Base-by-base conservation (phyloP, 148 eudicot species). In the Rhododendron ferrugineum region DNA sequence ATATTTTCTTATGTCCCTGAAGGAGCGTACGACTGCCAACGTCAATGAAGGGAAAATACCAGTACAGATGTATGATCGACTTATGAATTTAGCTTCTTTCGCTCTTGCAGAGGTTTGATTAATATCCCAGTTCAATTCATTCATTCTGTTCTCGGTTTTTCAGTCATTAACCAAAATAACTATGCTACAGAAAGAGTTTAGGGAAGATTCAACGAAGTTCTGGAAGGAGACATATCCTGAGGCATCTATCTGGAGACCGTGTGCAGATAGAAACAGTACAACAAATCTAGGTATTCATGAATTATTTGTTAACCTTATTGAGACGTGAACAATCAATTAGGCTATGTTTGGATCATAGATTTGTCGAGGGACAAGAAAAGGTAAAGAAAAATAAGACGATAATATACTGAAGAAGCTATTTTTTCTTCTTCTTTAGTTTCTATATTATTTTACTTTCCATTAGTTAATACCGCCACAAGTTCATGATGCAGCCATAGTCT, bases 171-270 rank as follows among this genome's bases (percentile, higher is more conserved):
- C 75, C 85, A 66, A 74, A 82, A 81, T 18, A 13, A 30, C 72
- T 50, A 28, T 78, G 84, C 22, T 86, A 75, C 94, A 96, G 99
- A 90, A 76, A 83, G 90, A 90, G 47, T 81, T 89, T 68, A 87
- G 82, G 83, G 87, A 82, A 86, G 86, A 86, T 46, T 72, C 83
- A 44, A 85, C 86, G n/a, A 89, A 87, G 14, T 87, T 87, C 36
- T 92, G 92, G 97, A 66, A 92, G 85, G 96, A 94, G 85, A 84
- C 89, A 22, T 82, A 84, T 88, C 89, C 79, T 56, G 88, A 62
- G 81, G 88, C 95, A 85, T 80, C 93, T 34, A 23, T 34, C 13
- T 96, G 98, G 99, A 90, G 89, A 87, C 97, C 97, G 46, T 96
- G 99, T 90, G 95, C 94, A 40, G 88, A 93, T 77, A 88, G 28